Evolutionary conservation across 352 stramenopile genomes (phyloP), one percentile per base, ranked within the genome.

Genomic region (Phytophthora cactorum): DNA sequence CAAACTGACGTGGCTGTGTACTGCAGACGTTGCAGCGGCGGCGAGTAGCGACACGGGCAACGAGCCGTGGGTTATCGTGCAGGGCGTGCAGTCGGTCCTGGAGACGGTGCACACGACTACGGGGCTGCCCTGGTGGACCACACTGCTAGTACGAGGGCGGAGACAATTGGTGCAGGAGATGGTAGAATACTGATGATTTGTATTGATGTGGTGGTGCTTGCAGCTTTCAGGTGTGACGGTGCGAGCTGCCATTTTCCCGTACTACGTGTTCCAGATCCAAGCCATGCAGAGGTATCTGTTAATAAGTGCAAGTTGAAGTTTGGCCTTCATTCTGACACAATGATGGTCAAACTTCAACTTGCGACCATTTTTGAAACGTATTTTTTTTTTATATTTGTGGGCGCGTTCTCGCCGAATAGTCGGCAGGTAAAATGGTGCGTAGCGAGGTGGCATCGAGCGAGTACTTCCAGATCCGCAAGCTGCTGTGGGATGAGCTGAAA

Each of bases 401-500:
- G 22, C 67, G 52, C 36, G 36, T 15, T 41, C 25, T 15, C 36
- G 8, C 22, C 41, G n/a, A 27, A 22, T 47, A 27, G 41, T 12
- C 14, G n/a, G 3, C 41, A 25, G 8, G 11, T 5, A 15, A 2
- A 27, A 66, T 58, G 51, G 50, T 62, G 49, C 61, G 32, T 5
- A 58, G 3, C 27, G 44, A 65, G n/a, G 22, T 45, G 22, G 84
- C 75, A 72, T n/a, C 58, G 41, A 81, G 63, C 34, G 84, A 90
- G 46, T 85, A 78, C 47, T 95, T 95, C 52, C 79, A 86, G 31
- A 75, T 92, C 22, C 79, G 84, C 34, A 83, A 74, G 49, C 69
- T 95, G 56, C 63, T 95, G 2, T 95, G 86, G 86, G 82, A 92
- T n/a, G 84, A 95, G 46, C 73, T 95, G 10, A 75, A 78, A 59